Base-by-base conservation (phyloP, 73 alveolate genomes). In the Uronychia setigera region DNA sequence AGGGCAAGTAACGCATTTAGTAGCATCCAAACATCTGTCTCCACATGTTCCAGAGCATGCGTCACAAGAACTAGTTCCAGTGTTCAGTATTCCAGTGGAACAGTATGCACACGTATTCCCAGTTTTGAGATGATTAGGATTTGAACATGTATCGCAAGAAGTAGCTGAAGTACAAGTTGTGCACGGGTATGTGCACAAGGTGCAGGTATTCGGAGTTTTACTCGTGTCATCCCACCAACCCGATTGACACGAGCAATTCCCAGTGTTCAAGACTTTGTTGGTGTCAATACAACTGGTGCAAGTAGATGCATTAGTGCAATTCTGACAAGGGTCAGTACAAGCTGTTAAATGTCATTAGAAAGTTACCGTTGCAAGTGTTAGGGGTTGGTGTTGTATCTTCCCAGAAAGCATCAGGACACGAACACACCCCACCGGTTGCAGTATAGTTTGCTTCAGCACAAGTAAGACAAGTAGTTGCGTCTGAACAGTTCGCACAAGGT, bases 171-270 rank as follows among this genome's bases (percentile, higher is more conserved):
- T 46, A 19, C 67, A 46, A 19, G 67, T 46, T 11, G 67, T 11
- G 67, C 67, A 46, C n/a, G 67, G 67, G 67, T 46, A 46, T 5
- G 67, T 11, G 67, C 67, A 46, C 67, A 5, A 46, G 5, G 5
- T 46, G 67, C 67, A 46, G 5, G 19, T 11, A 19, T 5, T 19
- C 5, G 67, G 67, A 19, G 67, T 11, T 5, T 11, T 19, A 46
- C 67, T 46, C n/a, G 67, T 11, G 67, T 46, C 67, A 19, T 46
- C 67, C 67, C 67, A 46, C 67, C 67, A 46, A 11, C 67, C 67
- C n/a, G 67, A 46, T 19, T 46, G 67, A 19, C 67, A 46, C 67
- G 5, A 5, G 19, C 67, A 46, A 19, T 5, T 46, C n/a, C 67
- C 67, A 11, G n/a, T 19, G 19, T 5, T 11, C n/a, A 46, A 5